These are phyloP conservation scores for Neofusicoccum ribis DNA, from an alignment of 2,329 filamentous ascomycete genomes.

Conservation along the genomic window DNA sequence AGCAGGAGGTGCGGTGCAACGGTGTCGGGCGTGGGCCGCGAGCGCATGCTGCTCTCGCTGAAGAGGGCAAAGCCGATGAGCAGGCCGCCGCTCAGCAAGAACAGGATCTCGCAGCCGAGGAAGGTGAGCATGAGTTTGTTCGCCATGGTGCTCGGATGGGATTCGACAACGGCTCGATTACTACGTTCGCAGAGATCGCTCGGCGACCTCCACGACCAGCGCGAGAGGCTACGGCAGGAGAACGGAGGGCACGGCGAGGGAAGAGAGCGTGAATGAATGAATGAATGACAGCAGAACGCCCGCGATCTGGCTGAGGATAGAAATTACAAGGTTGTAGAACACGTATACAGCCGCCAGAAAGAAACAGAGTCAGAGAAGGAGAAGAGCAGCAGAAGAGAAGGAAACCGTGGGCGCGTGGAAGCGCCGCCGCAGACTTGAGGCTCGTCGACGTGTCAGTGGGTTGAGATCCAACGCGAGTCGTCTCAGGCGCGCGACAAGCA, in stretches of 20 bases:
- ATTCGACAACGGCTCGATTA: background rate
- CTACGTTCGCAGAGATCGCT: background rate
- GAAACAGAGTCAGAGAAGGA: constrained; percentile 17
- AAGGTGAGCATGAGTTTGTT: constrained; percentile 57
- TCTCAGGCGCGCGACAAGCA: constrained; percentile 20
- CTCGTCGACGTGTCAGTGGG: constrained; percentile 14
- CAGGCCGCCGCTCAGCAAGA: constrained; percentile 53
- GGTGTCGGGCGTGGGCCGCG: constrained; percentile 47
- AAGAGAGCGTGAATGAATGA: background rate
- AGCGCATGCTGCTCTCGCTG: constrained; percentile 40
- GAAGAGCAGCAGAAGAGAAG: background rate
- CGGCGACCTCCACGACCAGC: constrained; percentile 5
- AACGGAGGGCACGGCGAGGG: background rate
- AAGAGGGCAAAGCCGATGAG: constrained; percentile 56
- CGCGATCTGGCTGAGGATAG: constrained; percentile 3
- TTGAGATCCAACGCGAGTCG: constrained; percentile 11
- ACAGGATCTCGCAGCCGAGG: constrained; percentile 53
- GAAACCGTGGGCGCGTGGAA: background rate
- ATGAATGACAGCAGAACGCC: constrained; percentile 13
- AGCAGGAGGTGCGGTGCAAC: constrained; percentile 54
- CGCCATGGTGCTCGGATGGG: constrained; percentile 32
- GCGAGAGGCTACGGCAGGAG: constrained; percentile 1
- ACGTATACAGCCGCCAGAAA: background rate
- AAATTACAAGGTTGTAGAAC: constrained; percentile 19
- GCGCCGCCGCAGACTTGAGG: constrained; percentile 2